Base-by-base conservation (phyloP, 768 basidiomycete species). In the Floccularia luteovirens region DNA sequence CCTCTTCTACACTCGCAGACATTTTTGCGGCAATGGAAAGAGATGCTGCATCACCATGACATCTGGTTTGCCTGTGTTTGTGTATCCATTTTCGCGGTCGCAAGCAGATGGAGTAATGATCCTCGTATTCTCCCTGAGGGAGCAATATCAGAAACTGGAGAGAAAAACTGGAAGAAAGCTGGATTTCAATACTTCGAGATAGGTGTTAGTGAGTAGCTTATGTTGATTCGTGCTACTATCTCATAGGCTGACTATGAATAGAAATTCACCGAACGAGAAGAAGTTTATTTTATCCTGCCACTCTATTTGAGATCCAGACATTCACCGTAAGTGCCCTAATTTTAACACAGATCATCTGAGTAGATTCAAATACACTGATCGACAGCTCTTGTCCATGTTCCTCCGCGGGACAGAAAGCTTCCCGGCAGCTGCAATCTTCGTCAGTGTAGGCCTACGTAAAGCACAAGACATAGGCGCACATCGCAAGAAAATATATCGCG, bases 391-490 rank as follows among this genome's bases (percentile, higher is more conserved):
- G 46, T 67, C 65, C n/a, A 64, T 74, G 54, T 85, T 74, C 52
- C 57, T 77, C 35, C 63, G 69, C 28, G 72, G 70, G 31, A 72
- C 71, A 1, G 55, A 58, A n/a, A 64, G 65, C 32, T 63, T 69
- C 39, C 63, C 75, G 6, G 62, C 67, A 3, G 66, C 67, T 14
- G 83, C 83, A 81, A 50, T 71, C 22, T 56, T 76, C 43, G 56
- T 69, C 42, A 76, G 66, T 44, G 64, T 65, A 40, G 88, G 64
- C 17, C 59, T 70, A 33, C 77, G 69, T 34, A 85, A 83, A 53
- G 75, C 75, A 20, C 74, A 83, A 56, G 88, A 90, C 47, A 68
- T 86, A 3, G 89, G 89, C 19, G 80, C 79, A 4, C 89, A 91
- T 50, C 69, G 79, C 35, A 78, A 67, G 52, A 76, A 69, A 47